Evolutionary conservation across 768 basidiomycete species (phyloP), one percentile per base, ranked within the genome.

Genomic region (Cystobasidium tubakii): DNA sequence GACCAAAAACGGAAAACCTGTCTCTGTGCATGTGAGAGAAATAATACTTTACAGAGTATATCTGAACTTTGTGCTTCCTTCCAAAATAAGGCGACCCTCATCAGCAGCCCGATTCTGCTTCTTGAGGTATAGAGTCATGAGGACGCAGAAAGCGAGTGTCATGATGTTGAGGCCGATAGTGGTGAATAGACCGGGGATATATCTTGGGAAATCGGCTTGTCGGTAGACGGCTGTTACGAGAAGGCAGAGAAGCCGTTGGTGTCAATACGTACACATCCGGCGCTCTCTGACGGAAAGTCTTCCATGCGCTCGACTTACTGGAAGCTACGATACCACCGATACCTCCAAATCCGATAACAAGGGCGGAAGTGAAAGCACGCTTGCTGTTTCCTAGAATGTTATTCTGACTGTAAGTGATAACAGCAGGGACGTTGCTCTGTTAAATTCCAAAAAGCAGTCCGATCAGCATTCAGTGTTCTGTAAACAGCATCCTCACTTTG

Each of bases 311-410:
- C 6, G 29, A 7, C 33, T 46, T 25, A 46, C 19, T 46, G 23
- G 74, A 74, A 19, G 79, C 79, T 19, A 78, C 25, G 57, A 79
- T 78, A 15, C 79, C 79, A 13, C 79, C 79, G 15, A 78, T 36
- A 12, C 78, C 77, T n/a, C 76, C 76, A 13, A 74, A 33, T 1
- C 77, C 77, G 62, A 79, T 65, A 42, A 74, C 73, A 7, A 78
- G 46, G 13, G 79, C 79, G 1, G 73, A 72, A 1, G 76, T 66
- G 54, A 79, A 74, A 27, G 77, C 75, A 21, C 77, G 77, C 75
- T 78, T 78, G 21, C 76, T 73, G 66, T 78, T 75, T 0, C 73
- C 72, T 19, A 73, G 73, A 57, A 79, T 73, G 74, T 78, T 78
- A 74, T 77, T 79, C 57, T 75, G 69, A 25, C 62, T 60, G 75